Evolutionary conservation across 306 rosid species (phyloP).

Genomic region (Vigna unguiculata): DNA sequence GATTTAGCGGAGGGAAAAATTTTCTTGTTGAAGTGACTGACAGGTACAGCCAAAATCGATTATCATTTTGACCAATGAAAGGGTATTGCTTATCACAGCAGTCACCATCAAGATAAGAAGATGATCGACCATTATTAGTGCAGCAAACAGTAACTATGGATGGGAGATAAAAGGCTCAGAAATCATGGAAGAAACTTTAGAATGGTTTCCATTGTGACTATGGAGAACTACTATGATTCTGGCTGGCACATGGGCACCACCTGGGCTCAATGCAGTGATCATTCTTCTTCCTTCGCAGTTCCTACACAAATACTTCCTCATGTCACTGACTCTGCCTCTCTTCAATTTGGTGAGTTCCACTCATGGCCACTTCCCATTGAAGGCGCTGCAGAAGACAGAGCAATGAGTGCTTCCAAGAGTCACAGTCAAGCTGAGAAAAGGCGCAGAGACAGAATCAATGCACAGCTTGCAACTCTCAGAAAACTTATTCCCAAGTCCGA

Average conservation of each 20-base stretch:
- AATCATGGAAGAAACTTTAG: slow-evolving; percentile 43
- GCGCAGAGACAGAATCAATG: slow-evolving; percentile 91
- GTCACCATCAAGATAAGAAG: slow-evolving; percentile 71
- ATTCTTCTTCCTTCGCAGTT: slow-evolving; percentile 54
- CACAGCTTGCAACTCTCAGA: slow-evolving; percentile 92
- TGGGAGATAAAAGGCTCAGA: slow-evolving; percentile 57
- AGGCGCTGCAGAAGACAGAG: slow-evolving; percentile 60
- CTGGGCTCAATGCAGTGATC: slow-evolving; percentile 44
- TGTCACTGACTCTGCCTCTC: slow-evolving; percentile 52
- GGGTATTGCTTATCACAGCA: slow-evolving; percentile 56
- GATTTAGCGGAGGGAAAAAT: slow-evolving; percentile 39
- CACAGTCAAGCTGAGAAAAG: slow-evolving; percentile 97
- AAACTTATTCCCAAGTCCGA: slow-evolving; percentile 92
- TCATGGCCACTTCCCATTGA: slow-evolving; percentile 55
- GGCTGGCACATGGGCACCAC: slow-evolving; percentile 46
- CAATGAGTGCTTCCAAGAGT: slow-evolving; percentile 78
- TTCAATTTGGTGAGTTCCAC: slow-evolving; percentile 65
- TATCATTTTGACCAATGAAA: slow-evolving; percentile 69
- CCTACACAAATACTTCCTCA: slow-evolving; percentile 56
- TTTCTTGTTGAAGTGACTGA: slow-evolving; percentile 64
- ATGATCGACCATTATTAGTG: slow-evolving; percentile 63
- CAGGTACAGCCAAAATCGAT: slow-evolving; percentile 61
- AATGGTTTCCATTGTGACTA: slow-evolving; percentile 45
- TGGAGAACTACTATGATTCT: slow-evolving; percentile 67
- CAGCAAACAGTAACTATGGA: slow-evolving; percentile 56